phyloP scores from a whole-genome alignment of 2,329 filamentous ascomycete genomes.

The Fusarium solani-melongenae region DNA sequence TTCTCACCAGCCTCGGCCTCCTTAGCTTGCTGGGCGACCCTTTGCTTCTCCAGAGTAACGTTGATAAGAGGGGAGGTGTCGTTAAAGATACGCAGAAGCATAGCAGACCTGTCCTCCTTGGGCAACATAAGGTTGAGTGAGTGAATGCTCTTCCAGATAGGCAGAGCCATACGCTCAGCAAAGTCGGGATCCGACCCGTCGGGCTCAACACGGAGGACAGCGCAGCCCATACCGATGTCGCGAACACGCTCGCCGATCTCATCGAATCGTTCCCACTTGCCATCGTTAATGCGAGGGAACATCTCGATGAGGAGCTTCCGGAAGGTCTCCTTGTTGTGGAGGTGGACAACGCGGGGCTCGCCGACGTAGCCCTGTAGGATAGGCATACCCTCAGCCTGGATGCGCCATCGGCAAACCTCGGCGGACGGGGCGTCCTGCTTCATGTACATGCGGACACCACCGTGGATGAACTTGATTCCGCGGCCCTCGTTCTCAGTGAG shows the following conservation, averaged over 20 bases:
- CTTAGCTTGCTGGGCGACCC: conserved; percentile 54
- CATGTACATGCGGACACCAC: conserved; percentile 98
- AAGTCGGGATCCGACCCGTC: conserved; percentile 71
- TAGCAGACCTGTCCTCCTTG: conserved; percentile 93
- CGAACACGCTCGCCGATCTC: conserved; percentile 89
- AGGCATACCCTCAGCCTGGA: conserved; percentile 92
- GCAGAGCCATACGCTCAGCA: conserved; percentile 84
- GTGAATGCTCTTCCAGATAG: conserved; percentile 92
- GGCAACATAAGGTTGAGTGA: conserved; percentile 97
- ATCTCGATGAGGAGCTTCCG: conserved; percentile 89
- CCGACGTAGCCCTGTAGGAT: conserved; percentile 93
- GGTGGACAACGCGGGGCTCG: conserved; percentile 76
- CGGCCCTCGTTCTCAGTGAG: conserved; percentile 88
- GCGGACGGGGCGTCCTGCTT: conserved; percentile 92
- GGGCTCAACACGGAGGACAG: conserved; percentile 85
- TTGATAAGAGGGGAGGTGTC: conserved; percentile 88
- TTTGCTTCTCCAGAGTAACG: conserved; percentile 64
- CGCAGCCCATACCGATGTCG: conserved; percentile 89
- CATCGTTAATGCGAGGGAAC: conserved; percentile 88
- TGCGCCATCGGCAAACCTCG: conserved; percentile 91
- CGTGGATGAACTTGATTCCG: conserved; percentile 95
- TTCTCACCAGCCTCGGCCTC: conserved; percentile 41
- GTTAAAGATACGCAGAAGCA: conserved; percentile 91
- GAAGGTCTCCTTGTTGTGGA: conserved; percentile 83
- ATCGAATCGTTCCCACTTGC: conserved; percentile 79